Evolutionary conservation across 805 yeast species (phyloP).

Genomic region (Nematodospora valgi): DNA sequence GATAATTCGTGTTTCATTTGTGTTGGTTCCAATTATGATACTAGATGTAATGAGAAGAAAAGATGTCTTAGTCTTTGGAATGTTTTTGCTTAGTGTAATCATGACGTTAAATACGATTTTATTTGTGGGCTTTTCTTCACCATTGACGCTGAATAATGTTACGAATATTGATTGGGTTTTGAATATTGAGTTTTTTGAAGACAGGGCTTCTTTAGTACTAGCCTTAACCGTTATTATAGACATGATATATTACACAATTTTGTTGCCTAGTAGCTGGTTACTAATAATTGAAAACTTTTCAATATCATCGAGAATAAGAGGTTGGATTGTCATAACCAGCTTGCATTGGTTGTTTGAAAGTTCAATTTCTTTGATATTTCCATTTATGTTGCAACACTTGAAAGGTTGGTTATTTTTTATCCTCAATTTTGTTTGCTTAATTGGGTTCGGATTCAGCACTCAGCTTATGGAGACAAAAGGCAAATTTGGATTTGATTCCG

Average conservation of each 20-base stretch:
- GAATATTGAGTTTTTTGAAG: conserved; percentile 11
- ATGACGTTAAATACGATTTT: conserved; percentile 5
- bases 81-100: conserved; percentile 16
- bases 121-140: conserved; percentile 6
- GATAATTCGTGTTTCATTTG: conserved; percentile 36
- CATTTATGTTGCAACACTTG: conserved; percentile 31
- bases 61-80: conserved; percentile 45
- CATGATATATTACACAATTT: conserved; percentile 44
- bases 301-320: conserved; percentile 41
- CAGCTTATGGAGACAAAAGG: conserved; percentile 45
- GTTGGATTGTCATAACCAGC: conserved; percentile 44
- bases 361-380: conserved; percentile 36
- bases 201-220: conserved; percentile 41
- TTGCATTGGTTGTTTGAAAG: conserved; percentile 44
- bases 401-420: conserved; percentile 40
- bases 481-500: conserved; percentile 1
- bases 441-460: conserved; percentile 26
- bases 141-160: not conserved
- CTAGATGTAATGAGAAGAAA: conserved; percentile 46
- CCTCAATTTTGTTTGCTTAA: conserved; percentile 31
- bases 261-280: conserved; percentile 47
- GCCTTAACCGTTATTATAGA: conserved; percentile 44
- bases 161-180: conserved; percentile 6
- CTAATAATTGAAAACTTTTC: conserved; percentile 51
- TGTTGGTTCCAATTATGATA: conserved; percentile 41